A percentile compares a stretch with the other conserved stretches of the same genome.
Conservation (phyloP, 257 asterid genomes). For the Buddleja alternifolia region DNA sequence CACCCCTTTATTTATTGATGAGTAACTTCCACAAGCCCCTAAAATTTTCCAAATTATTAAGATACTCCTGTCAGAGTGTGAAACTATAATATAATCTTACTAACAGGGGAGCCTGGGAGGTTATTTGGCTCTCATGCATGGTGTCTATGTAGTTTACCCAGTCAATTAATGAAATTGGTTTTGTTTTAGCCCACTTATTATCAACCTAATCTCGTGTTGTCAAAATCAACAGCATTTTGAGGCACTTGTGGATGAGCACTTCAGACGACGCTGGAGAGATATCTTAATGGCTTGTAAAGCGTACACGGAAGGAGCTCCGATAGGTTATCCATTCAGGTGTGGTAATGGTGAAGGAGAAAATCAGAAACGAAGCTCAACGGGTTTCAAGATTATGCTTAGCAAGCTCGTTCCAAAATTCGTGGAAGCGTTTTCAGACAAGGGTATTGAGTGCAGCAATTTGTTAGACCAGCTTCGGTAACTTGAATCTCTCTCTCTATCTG, state of each 20-base stretch:
- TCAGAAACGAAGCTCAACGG: slow-evolving; percentile 68
- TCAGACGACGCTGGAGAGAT: slow-evolving; percentile 49
- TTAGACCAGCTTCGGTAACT: slow-evolving; percentile 33
- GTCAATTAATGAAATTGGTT: no score
- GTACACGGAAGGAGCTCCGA: slow-evolving; percentile 78
- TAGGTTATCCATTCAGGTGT: slow-evolving; percentile 55
- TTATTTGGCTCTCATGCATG: no score
- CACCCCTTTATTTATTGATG: neutral
- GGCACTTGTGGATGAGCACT: slow-evolving; percentile 80
- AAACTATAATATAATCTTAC: no score
- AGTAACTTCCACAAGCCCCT: no score
- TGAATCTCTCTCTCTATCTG: no score
- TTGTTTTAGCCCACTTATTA: no score
- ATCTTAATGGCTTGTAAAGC: slow-evolving; percentile 73
- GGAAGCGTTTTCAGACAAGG: slow-evolving; percentile 73
- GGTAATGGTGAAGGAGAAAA: slow-evolving; percentile 39
- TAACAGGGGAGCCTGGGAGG: no score
- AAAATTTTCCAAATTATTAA: no score
- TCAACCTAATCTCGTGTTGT: neutral
- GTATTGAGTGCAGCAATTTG: slow-evolving; percentile 51
- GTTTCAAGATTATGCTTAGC: slow-evolving; percentile 85
- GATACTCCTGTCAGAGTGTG: no score
- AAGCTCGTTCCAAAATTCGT: slow-evolving; percentile 73
- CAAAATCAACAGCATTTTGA: slow-evolving; percentile 75
- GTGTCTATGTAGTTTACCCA: no score